Percentiles rank a stretch among this genome's conserved stretches.
Evolutionary conservation across 1,139 yeast genomes (phyloP).

Genomic region (Saccharomyces pastorianus): DNA sequence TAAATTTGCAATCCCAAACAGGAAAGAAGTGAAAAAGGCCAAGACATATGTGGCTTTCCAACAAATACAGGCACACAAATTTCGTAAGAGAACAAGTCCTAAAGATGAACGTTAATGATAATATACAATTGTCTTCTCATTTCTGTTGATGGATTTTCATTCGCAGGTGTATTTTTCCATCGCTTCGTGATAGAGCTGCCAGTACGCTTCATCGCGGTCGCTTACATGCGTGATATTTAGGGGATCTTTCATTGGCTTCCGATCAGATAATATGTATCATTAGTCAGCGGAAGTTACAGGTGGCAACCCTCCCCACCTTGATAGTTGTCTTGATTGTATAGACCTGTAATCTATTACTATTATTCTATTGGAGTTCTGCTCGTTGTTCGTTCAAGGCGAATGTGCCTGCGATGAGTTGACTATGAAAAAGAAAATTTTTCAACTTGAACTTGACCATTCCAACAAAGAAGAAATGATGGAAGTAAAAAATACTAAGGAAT

Average conservation of each 20-base stretch:
- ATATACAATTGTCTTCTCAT: not conserved
- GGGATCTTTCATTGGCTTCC: not conserved
- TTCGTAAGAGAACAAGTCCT: not conserved
- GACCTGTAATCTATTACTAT: not conserved
- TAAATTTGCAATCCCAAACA: not conserved
- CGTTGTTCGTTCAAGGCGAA: not conserved
- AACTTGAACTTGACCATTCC: not conserved
- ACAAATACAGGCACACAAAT: not conserved
- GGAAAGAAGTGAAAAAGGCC: not conserved
- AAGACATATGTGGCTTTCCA: not conserved
- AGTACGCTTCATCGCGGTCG: not conserved
- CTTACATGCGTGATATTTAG: not conserved
- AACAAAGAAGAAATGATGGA: not conserved
- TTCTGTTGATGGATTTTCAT: not conserved
- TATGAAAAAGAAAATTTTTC: not conserved
- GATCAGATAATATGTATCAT: not conserved
- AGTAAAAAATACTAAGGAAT: not conserved
- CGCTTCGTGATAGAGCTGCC: not conserved
- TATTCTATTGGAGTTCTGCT: not conserved
- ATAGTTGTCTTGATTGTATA: not conserved
- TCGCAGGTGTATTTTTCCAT: not conserved
- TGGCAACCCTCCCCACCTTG: not conserved
- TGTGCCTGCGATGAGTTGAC: not conserved
- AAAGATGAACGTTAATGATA: not conserved
- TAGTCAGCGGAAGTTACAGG: not conserved